Evolutionary conservation across 441 rosid genomes (phyloP).

Genomic region (Raphanus hybrid): DNA sequence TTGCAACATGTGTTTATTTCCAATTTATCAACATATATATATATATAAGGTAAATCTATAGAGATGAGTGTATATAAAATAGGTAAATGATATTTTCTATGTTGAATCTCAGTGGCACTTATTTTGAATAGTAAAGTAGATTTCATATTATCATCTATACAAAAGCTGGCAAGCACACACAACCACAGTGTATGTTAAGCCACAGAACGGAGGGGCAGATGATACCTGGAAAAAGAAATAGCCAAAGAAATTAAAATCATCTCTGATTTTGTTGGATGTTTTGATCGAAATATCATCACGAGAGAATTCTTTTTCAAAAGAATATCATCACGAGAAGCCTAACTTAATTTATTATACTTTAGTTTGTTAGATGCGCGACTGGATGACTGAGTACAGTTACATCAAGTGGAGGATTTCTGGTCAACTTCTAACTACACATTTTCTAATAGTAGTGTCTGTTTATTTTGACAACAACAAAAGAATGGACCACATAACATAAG

Average conservation of each 20-base stretch:
- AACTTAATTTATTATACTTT: neutral
- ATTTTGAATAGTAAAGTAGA: neutral
- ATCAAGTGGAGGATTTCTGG: constrained; percentile 28
- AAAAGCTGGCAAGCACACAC: constrained; percentile 9
- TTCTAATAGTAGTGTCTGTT: neutral
- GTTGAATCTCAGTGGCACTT: neutral
- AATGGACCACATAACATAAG: constrained; percentile 43
- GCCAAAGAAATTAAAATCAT: neutral
- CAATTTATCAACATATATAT: neutral
- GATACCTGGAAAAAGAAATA: constrained; percentile 17
- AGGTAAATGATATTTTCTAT: neutral
- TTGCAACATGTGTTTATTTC: constrained; percentile 2
- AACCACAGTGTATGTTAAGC: constrained; percentile 17
- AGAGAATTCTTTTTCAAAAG: neutral
- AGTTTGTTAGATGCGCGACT: constrained; percentile 9
- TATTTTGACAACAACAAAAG: constrained; percentile 25
- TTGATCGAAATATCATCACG: constrained; percentile 10
- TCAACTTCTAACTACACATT: constrained; percentile 28
- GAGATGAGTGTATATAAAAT: neutral
- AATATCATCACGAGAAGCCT: constrained; percentile 25
- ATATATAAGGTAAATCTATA: neutral
- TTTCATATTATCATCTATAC: neutral
- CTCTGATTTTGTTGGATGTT: constrained; percentile 17
- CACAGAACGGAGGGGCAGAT: constrained; percentile 25
- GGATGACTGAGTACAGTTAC: constrained; percentile 20